A percentile compares a stretch with the other conserved stretches of the same genome.
Evolutionary conservation across 179 eudicot species (phyloP).

Genomic region (Corrigiola litoralis): DNA sequence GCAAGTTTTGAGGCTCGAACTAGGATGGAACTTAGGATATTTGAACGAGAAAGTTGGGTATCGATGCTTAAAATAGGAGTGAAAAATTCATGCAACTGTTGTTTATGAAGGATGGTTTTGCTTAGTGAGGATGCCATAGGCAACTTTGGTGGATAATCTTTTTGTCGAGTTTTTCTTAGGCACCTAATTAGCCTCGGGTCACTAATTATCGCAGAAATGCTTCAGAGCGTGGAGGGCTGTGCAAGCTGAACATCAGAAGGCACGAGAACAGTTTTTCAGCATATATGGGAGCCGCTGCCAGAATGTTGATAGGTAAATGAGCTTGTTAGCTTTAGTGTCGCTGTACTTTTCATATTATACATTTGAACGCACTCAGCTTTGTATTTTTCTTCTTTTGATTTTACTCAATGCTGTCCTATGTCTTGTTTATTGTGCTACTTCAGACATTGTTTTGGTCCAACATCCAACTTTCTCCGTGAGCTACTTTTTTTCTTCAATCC

Average conservation of each 20-base stretch:
- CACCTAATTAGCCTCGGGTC: slow-evolving; percentile 17
- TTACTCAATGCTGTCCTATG: background rate
- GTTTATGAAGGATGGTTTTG: background rate
- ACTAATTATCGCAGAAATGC: slow-evolving; percentile 74
- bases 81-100: background rate
- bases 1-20: background rate
- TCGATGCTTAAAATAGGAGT: background rate
- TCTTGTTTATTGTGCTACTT: slow-evolving; percentile 21
- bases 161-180: background rate
- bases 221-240: slow-evolving; percentile 89
- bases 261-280: slow-evolving; percentile 60
- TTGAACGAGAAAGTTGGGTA: background rate
- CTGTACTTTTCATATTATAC: too few relatives aligned
- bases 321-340: background rate
- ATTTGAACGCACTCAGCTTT: background rate
- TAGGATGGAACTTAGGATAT: too few relatives aligned
- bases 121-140: background rate
- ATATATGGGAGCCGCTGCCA: slow-evolving; percentile 63
- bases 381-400: background rate
- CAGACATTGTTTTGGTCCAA: slow-evolving; percentile 78
- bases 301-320: slow-evolving; percentile 64
- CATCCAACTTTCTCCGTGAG: slow-evolving; percentile 74
- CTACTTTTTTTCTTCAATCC: slow-evolving; percentile 78
- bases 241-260: slow-evolving; percentile 60
- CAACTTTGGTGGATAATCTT: background rate